Conservation (phyloP, 441 rosid species). For the Hura crepitans region DNA sequence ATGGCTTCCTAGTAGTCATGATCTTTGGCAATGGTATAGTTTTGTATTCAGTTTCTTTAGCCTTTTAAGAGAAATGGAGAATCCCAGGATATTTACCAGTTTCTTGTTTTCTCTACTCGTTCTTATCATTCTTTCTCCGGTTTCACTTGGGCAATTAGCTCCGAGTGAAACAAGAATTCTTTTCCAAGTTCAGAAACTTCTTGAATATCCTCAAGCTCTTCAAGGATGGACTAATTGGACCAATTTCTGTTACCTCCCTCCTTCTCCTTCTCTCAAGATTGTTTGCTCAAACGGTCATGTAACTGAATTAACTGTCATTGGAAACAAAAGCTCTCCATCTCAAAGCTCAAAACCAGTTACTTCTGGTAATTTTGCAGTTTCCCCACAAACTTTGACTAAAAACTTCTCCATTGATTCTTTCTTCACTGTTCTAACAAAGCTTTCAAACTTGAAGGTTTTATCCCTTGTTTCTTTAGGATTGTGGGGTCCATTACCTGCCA, state of each 20-base stretch:
- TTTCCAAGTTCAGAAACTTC: constrained; percentile 54
- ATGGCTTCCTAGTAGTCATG: not conserved
- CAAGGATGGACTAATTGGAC: constrained; percentile 72
- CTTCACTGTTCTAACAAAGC: constrained; percentile 62
- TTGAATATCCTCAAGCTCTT: constrained; percentile 67
- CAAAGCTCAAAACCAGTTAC: constrained; percentile 14
- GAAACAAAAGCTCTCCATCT: constrained; percentile 51
- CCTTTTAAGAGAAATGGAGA: constrained; percentile 25
- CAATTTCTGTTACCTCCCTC: constrained; percentile 65
- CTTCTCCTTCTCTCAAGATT: constrained; percentile 56
- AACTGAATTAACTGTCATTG: constrained; percentile 54
- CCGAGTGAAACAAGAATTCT: constrained; percentile 51
- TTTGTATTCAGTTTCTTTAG: not conserved
- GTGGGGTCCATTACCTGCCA: constrained; percentile 68
- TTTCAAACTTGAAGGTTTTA: constrained; percentile 51
- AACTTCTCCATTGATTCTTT: constrained; percentile 61
- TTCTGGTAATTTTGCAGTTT: constrained; percentile 27
- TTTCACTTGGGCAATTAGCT: constrained; percentile 46
- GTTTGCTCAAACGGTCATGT: constrained; percentile 50
- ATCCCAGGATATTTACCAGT: constrained; percentile 19
- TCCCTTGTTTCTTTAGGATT: constrained; percentile 71
- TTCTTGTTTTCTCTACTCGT: constrained; percentile 26
- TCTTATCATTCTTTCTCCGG: constrained; percentile 26
- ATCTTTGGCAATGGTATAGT: not conserved
- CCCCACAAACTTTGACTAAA: constrained; percentile 38